A percentile compares a stretch with the other conserved stretches of the same genome.
Evolutionary conservation across 2,329 filamentous ascomycete genomes (phyloP).

Genomic region (Moelleriella libera): DNA sequence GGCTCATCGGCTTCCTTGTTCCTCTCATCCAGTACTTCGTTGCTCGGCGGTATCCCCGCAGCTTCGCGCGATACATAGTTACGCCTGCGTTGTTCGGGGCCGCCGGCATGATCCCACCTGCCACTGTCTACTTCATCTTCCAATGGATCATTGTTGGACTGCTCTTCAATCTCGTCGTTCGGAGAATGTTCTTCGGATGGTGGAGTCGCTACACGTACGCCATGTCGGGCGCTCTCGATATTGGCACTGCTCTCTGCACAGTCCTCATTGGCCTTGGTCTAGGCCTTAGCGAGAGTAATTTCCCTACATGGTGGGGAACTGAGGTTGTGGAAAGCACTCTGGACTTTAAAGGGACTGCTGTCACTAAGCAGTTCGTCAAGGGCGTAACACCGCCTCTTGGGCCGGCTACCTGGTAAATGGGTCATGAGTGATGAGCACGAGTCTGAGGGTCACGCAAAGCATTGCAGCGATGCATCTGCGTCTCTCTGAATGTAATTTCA

Average conservation of each 20-base stretch:
- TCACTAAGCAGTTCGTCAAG: slow-evolving; percentile 12
- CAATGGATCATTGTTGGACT: slow-evolving; percentile 40
- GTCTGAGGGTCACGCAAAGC: too few relatives aligned
- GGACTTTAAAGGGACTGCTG: slow-evolving; percentile 12
- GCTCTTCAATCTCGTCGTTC: slow-evolving; percentile 39
- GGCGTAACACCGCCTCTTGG: slow-evolving; percentile 14
- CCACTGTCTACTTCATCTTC: slow-evolving; percentile 40
- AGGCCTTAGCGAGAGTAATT: slow-evolving; percentile 25
- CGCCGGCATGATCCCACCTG: slow-evolving; percentile 34
- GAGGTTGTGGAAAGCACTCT: slow-evolving; percentile 14
- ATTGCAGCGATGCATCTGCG: too few relatives aligned
- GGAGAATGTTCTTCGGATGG: slow-evolving; percentile 35
- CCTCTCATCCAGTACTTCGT: slow-evolving; percentile 34
- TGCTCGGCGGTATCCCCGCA: slow-evolving; percentile 31
- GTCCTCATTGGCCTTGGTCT: slow-evolving; percentile 35
- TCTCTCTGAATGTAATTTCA: too few relatives aligned
- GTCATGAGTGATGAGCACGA: background rate
- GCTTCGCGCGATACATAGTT: slow-evolving; percentile 32
- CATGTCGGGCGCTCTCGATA: slow-evolving; percentile 41
- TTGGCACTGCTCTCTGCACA: slow-evolving; percentile 43
- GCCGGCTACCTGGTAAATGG: slow-evolving; percentile 11
- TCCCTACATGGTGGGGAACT: slow-evolving; percentile 36
- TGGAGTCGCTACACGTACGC: slow-evolving; percentile 46
- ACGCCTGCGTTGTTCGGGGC: slow-evolving; percentile 40
- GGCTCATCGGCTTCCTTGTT: slow-evolving; percentile 33